Conservation (phyloP, 177 flowering plant genomes). For the Tripterygium wilfordii region DNA sequence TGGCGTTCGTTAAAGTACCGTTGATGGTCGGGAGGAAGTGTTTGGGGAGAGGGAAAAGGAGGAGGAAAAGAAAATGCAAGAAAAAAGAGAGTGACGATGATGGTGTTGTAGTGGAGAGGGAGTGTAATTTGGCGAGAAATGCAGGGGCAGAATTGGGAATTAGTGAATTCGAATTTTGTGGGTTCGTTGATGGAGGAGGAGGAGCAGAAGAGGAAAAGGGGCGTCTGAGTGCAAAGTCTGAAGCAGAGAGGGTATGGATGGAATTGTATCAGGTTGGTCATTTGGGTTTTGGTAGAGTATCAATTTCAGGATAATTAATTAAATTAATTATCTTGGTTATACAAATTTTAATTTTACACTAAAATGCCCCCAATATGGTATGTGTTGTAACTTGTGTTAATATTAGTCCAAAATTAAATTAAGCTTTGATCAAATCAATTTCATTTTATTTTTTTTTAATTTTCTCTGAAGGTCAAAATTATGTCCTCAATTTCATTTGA, state of each 20-base stretch:
- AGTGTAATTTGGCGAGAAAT: conserved; percentile 11
- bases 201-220: conserved; percentile 15
- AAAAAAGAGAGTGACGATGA: conserved; percentile 3
- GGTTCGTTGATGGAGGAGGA: conserved; percentile 12
- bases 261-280: conserved; percentile 72
- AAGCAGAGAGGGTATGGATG: conserved; percentile 58
- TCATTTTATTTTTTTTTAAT: no score
- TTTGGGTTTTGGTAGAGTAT: conserved; percentile 86
- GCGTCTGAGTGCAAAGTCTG: conserved; percentile 33
- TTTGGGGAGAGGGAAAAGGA: conserved; percentile 33
- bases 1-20: conserved; percentile 65
- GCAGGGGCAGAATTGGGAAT: conserved; percentile 10
- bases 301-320: conserved; percentile 69
- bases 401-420: no score
- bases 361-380: no score
- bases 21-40: conserved; percentile 55
- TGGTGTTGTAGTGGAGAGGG: conserved; percentile 12
- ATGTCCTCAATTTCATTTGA: no score
- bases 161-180: conserved; percentile 11
- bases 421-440: no score
- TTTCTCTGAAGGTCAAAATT: no score
- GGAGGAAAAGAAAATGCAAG: conserved; percentile 15
- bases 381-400: no score
- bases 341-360: no score
- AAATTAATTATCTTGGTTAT: no score